Evolutionary conservation across 106 monocot genomes (phyloP), one percentile per base, ranked within the genome.

Genomic region (Acorus gramineus): DNA sequence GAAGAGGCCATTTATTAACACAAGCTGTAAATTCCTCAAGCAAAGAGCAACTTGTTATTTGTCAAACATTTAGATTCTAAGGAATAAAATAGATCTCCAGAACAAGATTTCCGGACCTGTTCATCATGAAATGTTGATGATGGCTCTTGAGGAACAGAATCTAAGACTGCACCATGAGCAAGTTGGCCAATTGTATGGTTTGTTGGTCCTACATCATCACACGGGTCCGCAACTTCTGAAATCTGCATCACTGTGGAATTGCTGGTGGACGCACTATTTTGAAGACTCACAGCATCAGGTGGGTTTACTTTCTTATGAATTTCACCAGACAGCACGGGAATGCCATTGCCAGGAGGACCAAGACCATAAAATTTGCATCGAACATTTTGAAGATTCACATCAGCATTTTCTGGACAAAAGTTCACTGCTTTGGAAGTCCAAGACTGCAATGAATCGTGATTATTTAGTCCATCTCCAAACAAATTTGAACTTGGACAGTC

Each of bases 311-410:
- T 54, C n/a, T 73, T 53, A 42, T 69, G 59, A 50, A 52, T 52
- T 57, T 52, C 63, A 54, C 43, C 12, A 56, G 57, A 46, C 4
- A 51, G 54, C 45, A 56, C 62, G 54, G 51, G 47, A 5, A 11
- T 63, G 52, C 49, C 52, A 67, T 64, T 67, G 55, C 64, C 57
- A 54, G 70, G 62, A 61, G 43, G 46, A 65, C 52, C 67, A 50
- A 51, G 54, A 56, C 57, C 46, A 56, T 58, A 50, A 43, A 4
- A 63, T 64, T 44, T 63, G 46, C 13, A 8, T 57, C 69, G 64
- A 66, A 51, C 44, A 71, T 46, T 54, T 48, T 13, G 57, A 42
- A 46, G 63, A 54, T 44, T 62, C 72, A 44, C 49, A 66, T 46
- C 47, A 50, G 14, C 13, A 54, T 28, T 28, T 28, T 28, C 28